Evolutionary conservation across 345 rosid genomes (phyloP).

Genomic region (Eucalyptus curtisii): DNA sequence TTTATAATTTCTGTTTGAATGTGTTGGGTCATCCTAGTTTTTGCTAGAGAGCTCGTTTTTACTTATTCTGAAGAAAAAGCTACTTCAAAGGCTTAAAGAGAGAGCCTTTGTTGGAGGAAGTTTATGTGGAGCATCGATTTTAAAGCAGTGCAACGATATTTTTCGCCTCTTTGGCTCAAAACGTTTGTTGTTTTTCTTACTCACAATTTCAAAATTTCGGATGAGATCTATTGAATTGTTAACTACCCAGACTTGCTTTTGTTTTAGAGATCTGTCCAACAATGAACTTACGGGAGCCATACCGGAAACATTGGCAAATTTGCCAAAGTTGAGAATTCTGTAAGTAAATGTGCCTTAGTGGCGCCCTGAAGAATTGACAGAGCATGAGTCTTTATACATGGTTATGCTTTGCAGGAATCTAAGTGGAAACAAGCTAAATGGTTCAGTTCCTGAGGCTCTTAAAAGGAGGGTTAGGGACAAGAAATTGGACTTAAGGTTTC

Average conservation of each 20-base stretch:
- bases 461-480: constrained; percentile 4
- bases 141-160: fast-evolving
- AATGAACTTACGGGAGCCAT: neutral
- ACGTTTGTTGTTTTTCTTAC: too few relatives aligned
- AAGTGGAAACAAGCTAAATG: constrained; percentile 23
- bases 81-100: fast-evolving
- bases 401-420: constrained; percentile 15
- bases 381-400: fast-evolving
- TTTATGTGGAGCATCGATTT: too few relatives aligned
- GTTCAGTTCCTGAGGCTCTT: constrained; percentile 18
- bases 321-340: neutral
- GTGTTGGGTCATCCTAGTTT: fast-evolving
- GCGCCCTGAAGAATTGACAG: fast-evolving
- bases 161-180: too few relatives aligned
- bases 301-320: neutral
- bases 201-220: fast-evolving
- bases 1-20: too few relatives aligned
- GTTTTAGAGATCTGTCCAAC: too few relatives aligned
- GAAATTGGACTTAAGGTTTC: neutral
- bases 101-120: fast-evolving
- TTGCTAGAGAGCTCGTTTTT: fast-evolving
- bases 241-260: fast-evolving
- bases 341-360: neutral
- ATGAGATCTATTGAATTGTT: too few relatives aligned
- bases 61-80: too few relatives aligned